Base-by-base conservation (phyloP, 2,329 filamentous ascomycete genomes). In the Didymella keratinophila region DNA sequence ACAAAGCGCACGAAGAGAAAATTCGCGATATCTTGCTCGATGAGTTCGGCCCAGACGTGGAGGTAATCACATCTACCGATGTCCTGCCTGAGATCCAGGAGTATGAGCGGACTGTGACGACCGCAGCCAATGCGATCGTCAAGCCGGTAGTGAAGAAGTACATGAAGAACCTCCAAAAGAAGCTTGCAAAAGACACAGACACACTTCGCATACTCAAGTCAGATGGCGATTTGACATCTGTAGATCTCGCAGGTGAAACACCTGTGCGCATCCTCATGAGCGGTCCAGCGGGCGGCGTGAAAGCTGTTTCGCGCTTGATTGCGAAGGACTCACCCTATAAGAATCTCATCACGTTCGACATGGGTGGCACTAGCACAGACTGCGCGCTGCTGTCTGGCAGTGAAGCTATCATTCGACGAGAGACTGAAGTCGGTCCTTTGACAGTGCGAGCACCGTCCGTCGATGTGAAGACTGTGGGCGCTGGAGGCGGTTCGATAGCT, bases 291-390 rank as follows among this genome's bases (percentile, higher is more conserved):
- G 81, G 81, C 37, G 81, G 81, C n/a, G 81, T 80, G 10, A 79
- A 79, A 45, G 80, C 80, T 16, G 80, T 82, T 8, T 79, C 79
- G 10, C 80, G 82, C 61, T 72, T 80, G 10, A 76, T 83, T 1
- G 74, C 80, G 9, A 78, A 76, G 41, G 77, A 78, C 51, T 82
- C 80, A 0, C 76, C 77, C 0, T 82, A 79, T 67, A 81, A 80
- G 61, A 81, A 82, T 41, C 68, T 82, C 25, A 81, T 83, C 50
- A 82, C 80, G 0, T 72, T 83, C 12, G 81, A 83, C 51, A 82
- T 83, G 79, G 81, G 81, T n/a, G 81, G 81, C 1, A 83, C 81
- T 0, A 81, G 79, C 5, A 82, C 81, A 0, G 81, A 83, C 52
- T 81, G 79, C 58, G 80, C 81, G 1, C 64, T 83, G 4, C 78